Conservation (phyloP, 805 yeast species). For the Zygoascus bituminiphila region DNA sequence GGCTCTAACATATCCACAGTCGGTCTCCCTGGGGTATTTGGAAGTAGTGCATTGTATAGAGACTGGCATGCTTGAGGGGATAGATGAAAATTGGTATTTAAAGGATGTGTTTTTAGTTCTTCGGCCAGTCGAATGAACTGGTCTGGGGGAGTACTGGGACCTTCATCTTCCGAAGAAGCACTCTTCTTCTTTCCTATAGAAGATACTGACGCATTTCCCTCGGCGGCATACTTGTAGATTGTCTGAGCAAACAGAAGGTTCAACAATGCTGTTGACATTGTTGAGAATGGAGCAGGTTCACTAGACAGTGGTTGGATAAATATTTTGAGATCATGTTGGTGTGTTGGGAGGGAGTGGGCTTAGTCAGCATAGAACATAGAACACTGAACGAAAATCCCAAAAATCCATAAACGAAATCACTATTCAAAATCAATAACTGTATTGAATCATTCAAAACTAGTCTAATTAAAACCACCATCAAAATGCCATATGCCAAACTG, state of each 20-base stretch:
- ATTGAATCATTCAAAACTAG: not conserved
- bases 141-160: not conserved
- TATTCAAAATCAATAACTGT: not conserved
- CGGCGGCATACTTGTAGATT: constrained; percentile 16
- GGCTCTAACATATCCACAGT: constrained; percentile 18
- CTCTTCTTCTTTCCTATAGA: constrained; percentile 1
- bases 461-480: not conserved
- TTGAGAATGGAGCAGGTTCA: too few species aligned
- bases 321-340: not conserved
- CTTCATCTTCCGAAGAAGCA: not conserved
- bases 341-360: not conserved
- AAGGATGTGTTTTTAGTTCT: constrained; percentile 17
- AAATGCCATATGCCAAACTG: constrained; percentile 8
- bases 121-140: constrained; percentile 14
- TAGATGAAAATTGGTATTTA: constrained; percentile 18
- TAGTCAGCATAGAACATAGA: not conserved
- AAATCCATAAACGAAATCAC: too few species aligned
- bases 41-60: constrained; percentile 18
- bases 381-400: not conserved
- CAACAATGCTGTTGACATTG: constrained; percentile 20
- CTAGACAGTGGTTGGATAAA: not conserved
- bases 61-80: constrained; percentile 20
- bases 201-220: constrained; percentile 5
- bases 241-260: constrained; percentile 22
- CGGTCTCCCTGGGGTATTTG: constrained; percentile 13